Evolutionary conservation across 768 basidiomycete genomes (phyloP), one percentile per base, ranked within the genome.

Genomic region (Rhizopogon sp.): DNA sequence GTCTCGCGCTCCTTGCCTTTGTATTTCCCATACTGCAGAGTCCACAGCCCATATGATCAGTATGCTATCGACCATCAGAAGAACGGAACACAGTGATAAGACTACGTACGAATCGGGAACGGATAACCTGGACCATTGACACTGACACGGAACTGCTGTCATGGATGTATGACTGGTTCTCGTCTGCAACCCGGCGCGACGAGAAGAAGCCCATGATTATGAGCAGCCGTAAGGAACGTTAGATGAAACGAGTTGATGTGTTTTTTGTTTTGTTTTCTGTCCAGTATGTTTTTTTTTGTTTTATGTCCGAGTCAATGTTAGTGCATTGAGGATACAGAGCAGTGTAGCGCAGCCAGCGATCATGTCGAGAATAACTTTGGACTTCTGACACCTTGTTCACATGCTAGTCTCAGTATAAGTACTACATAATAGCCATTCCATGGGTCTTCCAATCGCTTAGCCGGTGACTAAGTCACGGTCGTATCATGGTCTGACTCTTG

Each of bases 1-100:
- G 56, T 69, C 66, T 79, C 79, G 41, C 79, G 77, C 60, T 77
- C 78, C 70, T 82, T 83, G 49, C 81, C 80, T 62, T 81, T 84
- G 64, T 72, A 68, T 64, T 78, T 83, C 52, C 81, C 79, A 58
- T 81, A 82, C 82, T 83, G 58, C 51, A 31, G 10, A 33, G 16
- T 50, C 25, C 52, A 35, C 46, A 29, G 40, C 46, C 41, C 25
- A 37, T 39, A 39, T 37, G 31, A 58, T 65, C 22, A 62, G 55
- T 52, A 49, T 14, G 28, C 44, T 43, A 29, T 39, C 16, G 43
- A 43, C n/a, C 16, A 44, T 39, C 37, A 28, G 39, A 28, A 22
- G 39, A 57, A 44, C 52, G 62, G 62, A 60, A 57, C 57, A 56
- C 59, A 59, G 53, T 56, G 66, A 37, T 25, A 39, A 20, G 22